Percentiles rank a stretch among this genome's conserved stretches.
Conservation (phyloP, 345 rosid species). For the Camelina sativa region DNA sequence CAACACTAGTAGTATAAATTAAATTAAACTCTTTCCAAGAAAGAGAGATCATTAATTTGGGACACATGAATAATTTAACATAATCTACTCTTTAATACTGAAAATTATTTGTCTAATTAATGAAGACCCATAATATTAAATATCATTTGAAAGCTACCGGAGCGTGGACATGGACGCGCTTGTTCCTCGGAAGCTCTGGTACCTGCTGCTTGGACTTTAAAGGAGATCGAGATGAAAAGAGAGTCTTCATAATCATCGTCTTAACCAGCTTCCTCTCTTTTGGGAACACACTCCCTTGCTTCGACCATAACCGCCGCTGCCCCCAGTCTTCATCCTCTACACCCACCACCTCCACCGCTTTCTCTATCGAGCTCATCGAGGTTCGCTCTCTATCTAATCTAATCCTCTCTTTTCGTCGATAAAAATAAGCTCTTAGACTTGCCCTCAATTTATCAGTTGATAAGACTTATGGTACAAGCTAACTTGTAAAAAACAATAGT, state of each 20-base stretch:
- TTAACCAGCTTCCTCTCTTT: conserved; percentile 51
- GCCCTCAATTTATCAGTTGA: conserved; percentile 25
- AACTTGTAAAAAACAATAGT: not conserved
- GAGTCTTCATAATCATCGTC: conserved; percentile 44
- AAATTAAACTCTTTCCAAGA: not conserved
- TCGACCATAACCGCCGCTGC: conserved; percentile 22
- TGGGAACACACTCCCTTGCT: conserved; percentile 49
- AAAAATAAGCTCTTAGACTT: not conserved
- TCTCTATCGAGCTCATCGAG: conserved; percentile 18
- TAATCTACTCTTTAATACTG: not conserved
- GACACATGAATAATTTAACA: not conserved
- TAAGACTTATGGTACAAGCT: conserved; percentile 16
- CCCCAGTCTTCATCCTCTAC: conserved; percentile 31
- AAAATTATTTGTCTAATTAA: not conserved
- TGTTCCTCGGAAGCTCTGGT: conserved; percentile 1
- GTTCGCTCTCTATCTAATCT: not conserved
- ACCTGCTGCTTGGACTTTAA: conserved; percentile 8
- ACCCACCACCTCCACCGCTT: not conserved
- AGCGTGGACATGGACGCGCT: conserved; percentile 30
- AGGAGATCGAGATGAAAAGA: conserved; percentile 25
- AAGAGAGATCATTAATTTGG: not conserved
- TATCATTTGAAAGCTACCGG: conserved; percentile 18
- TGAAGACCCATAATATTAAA: not conserved
- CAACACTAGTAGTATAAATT: not conserved
- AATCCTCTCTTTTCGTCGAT: conserved; percentile 12